Percentiles rank a stretch among this genome's conserved stretches.
phyloP scores from a whole-genome alignment of 352 stramenopile genomes.

The Globisporangium carolinianum region DNA sequence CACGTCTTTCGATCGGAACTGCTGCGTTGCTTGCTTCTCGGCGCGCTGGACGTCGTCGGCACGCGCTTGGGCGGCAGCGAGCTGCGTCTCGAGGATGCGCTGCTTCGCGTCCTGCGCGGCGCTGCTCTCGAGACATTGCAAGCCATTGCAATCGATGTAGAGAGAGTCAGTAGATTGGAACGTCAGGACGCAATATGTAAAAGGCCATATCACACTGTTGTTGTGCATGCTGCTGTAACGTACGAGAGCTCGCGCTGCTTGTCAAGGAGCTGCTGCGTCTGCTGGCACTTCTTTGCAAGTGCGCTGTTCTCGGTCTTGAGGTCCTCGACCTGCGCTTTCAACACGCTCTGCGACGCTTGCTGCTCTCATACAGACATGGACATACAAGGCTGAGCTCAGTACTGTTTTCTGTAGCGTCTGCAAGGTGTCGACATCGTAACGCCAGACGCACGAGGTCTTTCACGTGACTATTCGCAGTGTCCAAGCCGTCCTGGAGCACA shows the following conservation, averaged over 20 bases:
- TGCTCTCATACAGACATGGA: constrained; percentile 9
- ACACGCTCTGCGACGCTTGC: constrained; percentile 25
- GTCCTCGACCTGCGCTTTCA: constrained; percentile 39
- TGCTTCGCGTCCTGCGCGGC: constrained; percentile 64
- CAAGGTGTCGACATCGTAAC: too few relatives aligned
- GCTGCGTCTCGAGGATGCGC: constrained; percentile 58
- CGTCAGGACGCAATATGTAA: background rate
- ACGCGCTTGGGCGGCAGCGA: constrained; percentile 35
- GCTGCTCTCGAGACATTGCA: constrained; percentile 14
- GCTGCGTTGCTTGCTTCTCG: constrained; percentile 57
- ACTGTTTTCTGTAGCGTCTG: too few relatives aligned
- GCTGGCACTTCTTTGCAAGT: constrained; percentile 50
- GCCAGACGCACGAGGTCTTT: constrained; percentile 36
- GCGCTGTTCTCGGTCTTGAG: constrained; percentile 37
- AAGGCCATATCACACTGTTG: too few relatives aligned
- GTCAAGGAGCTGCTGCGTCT: constrained; percentile 61
- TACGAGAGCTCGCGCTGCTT: constrained; percentile 76
- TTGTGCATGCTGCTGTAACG: background rate
- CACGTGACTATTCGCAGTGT: constrained; percentile 24
- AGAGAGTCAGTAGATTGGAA: background rate
- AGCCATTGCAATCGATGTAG: too few relatives aligned
- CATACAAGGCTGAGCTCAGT: too few relatives aligned
- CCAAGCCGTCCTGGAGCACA: constrained; percentile 64
- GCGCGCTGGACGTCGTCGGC: constrained; percentile 45
- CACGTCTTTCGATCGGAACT: constrained; percentile 77